Percentiles rank a stretch among this genome's conserved stretches.
Evolutionary conservation across 257 asterid species (phyloP).

Genomic region (Solanum megistacrolobum): DNA sequence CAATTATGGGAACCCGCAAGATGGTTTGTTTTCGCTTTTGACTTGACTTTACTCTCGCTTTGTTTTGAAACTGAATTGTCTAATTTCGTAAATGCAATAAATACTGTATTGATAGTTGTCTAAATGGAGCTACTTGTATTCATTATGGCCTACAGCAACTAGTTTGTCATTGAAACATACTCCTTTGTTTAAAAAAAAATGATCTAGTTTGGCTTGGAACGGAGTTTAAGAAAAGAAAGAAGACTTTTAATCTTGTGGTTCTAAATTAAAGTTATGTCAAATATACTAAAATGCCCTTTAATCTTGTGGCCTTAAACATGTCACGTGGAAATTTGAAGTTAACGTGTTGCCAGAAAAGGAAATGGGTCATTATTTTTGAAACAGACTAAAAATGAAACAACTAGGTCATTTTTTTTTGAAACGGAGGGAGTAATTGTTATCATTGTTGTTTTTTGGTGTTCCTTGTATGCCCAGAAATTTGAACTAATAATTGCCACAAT

Average conservation of each 20-base stretch:
- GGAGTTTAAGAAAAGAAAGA: no score
- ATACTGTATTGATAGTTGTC: background rate
- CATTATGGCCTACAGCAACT: background rate
- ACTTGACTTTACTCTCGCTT: background rate
- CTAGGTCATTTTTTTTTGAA: no score
- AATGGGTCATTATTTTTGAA: no score
- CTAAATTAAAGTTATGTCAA: no score
- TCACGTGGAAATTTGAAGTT: no score
- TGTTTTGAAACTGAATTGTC: background rate
- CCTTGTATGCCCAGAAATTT: background rate
- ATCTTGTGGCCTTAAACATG: no score
- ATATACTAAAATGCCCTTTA: no score
- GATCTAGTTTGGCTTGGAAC: no score
- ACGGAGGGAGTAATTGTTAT: background rate
- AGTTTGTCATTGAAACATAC: background rate
- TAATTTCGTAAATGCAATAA: background rate
- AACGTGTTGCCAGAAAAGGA: no score
- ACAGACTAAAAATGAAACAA: no score
- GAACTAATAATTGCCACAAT: background rate
- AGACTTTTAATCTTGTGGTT: no score
- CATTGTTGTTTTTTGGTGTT: background rate
- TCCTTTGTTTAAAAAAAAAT: no score
- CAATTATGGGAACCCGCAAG: constrained; percentile 63
- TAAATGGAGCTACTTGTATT: background rate
- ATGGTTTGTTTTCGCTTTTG: constrained; percentile 41